phyloP scores from a whole-genome alignment of 176 grass and related monocot genomes.

The Triticum aestivum region DNA sequence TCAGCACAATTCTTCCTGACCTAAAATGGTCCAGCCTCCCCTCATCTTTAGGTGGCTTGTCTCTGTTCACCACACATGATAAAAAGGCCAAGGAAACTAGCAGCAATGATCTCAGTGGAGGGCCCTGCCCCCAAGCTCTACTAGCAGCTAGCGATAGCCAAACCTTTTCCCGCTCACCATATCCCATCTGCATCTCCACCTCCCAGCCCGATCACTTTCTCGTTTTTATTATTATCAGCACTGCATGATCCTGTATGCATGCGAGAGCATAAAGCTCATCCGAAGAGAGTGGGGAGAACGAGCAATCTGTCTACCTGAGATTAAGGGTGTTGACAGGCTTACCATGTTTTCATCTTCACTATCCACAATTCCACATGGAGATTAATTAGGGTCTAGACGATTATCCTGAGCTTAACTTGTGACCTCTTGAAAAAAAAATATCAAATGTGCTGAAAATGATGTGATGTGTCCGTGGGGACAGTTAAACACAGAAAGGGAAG shows the following conservation, averaged over 20 bases:
- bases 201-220: background rate
- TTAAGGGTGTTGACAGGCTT: background rate
- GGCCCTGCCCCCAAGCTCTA: background rate
- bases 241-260: constrained; percentile 41
- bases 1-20: constrained; percentile 35
- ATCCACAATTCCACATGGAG: background rate
- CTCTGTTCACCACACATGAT: constrained; percentile 56
- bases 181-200: constrained; percentile 7
- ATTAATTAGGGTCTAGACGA: background rate
- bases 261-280: background rate
- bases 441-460: background rate
- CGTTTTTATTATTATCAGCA: background rate
- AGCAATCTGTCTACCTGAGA: background rate
- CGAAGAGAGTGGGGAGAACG: no score
- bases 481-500: background rate
- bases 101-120: constrained; percentile 34
- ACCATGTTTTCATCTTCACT: background rate
- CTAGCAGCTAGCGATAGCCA: background rate
- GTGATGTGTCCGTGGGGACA: constrained; percentile 19
- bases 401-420: background rate
- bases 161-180: background rate
- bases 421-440: background rate
- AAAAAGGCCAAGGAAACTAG: background rate
- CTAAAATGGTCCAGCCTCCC: constrained; percentile 46
- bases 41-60: constrained; percentile 46